Base-by-base conservation (phyloP, 2,329 filamentous ascomycete species). In the Diplodia seriata region DNA sequence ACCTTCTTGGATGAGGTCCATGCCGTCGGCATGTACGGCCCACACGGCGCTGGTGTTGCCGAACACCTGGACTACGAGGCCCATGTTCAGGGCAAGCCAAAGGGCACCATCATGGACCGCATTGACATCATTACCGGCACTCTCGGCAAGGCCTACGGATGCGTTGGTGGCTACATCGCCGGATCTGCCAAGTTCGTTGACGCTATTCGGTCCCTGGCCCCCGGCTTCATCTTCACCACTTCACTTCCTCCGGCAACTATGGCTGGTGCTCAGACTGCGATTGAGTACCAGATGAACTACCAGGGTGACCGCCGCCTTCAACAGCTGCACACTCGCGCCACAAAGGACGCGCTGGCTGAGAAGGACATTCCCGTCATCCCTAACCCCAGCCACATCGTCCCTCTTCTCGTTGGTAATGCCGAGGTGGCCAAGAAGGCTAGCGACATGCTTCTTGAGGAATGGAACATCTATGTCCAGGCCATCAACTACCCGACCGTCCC, bases 401-500 rank as follows among this genome's bases (percentile, higher is more conserved):
- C 95, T 4, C 87, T 98, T 66, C 86, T 99, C 14, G 94, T 99
- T 61, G 95, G 95, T 69, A 95, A 97, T 75, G 95, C 95, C 56
- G 94, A 95, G 80, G 83, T 96, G 50, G 95, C 95, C 69, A 97
- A 95, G 85, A 85, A 90, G 73, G 95, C 95, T 8, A 97, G 92
- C 29, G 95, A 99, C 77, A 89, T 97, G 83, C 88, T 99, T 26
- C 87, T 99, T 15, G 89, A 91, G 72, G 91, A 97, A 72, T 91
- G 97, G 83, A 88, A 89, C 70, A 97, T 99, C 77, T 99, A 99
- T 78, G 95, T 99, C 31, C 95, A 99, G 82, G 93, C 93, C 67
- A 98, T 99, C 86, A 99, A 99, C 83, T 98, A 98, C 81, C 95
- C 95, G 2, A 99, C 95, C 63, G 95, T 99, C 2, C 95, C 95